Base-by-base conservation (phyloP, 495 filamentous ascomycete genomes). In the Peziza echinospora region DNA sequence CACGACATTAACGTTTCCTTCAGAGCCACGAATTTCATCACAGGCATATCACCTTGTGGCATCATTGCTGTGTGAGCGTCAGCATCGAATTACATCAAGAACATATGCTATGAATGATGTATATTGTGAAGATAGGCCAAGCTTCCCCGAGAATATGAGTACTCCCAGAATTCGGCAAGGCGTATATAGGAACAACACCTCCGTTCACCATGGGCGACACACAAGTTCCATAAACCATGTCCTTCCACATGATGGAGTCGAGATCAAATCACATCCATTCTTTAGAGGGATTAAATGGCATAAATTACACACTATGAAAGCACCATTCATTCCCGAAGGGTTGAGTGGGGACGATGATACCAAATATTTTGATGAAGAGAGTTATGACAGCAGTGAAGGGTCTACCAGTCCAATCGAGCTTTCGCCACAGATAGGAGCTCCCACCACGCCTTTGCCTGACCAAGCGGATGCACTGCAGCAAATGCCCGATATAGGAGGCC, bases 321-420 rank as follows among this genome's bases (percentile, higher is more conserved):
- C 87, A 9, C 87, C 85, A 4, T 80, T 82, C 50, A 66, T 91
- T 5, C 87, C 87, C 2, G 62, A 68, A 30, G 60, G 60, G 21
- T 75, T 92, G 24, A 68, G 65, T 25, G 64, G 68, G 21, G 67
- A 71, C 54, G 84, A 87, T 48, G 84, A 93, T 51, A 93, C 84
- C 10, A 77, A 80, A 47, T 93, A 92, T 58, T 93, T 93, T 51
- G 80, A 91, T 44, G 80, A 87, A 44, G 77, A 78, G 41, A 43
- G 16, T 3, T 21, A 50, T 76, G 77, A 28, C 64, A 73, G n/a
- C 70, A 80, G 47, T 75, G 67, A 26, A 68, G 71, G 49, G 69
- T 65, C 60, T 67, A 63, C 5, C 63, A 65, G 25, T 60, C 53
- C 44, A 64, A 71, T 13, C 47, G 54, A 34, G 68, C 69, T 21